Percentiles rank a stretch among this genome's conserved stretches.
phyloP scores from a whole-genome alignment of 228 moss, liverwort and hornwort species.

The Sphagnum fallax region DNA sequence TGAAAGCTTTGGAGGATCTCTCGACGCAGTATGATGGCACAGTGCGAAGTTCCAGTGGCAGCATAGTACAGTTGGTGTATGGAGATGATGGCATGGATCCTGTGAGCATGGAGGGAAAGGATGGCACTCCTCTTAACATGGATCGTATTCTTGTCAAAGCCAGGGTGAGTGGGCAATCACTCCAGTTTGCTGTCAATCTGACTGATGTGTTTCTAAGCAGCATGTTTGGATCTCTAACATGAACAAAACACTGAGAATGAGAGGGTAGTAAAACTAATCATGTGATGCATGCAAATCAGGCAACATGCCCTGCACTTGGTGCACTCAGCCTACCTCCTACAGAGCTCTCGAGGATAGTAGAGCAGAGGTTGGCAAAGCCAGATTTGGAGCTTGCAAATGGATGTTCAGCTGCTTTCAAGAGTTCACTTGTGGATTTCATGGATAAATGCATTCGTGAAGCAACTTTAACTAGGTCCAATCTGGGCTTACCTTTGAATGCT shows the following conservation, averaged over 20 bases:
- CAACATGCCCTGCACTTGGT: slow-evolving; percentile 71
- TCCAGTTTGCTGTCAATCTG: too few relatives aligned
- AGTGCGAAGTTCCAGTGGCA: slow-evolving; percentile 93
- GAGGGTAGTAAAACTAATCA: background rate
- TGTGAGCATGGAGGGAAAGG: slow-evolving; percentile 96
- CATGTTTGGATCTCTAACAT: background rate
- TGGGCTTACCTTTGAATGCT: slow-evolving; percentile 57
- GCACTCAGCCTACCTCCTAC: slow-evolving; percentile 33
- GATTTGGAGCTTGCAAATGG: slow-evolving; percentile 58
- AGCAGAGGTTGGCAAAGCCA: slow-evolving; percentile 56
- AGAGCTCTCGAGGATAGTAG: slow-evolving; percentile 43
- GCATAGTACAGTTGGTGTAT: slow-evolving; percentile 92
- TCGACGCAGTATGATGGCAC: slow-evolving; percentile 98
- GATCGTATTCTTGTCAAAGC: slow-evolving; percentile 81
- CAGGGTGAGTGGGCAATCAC: slow-evolving; percentile 31
- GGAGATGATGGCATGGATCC: slow-evolving; percentile 99
- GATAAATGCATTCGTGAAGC: slow-evolving; percentile 34
- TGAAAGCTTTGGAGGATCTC: slow-evolving; percentile 98
- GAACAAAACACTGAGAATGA: background rate
- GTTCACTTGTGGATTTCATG: slow-evolving; percentile 53
- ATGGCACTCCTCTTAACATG: slow-evolving; percentile 88
- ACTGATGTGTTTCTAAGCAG: too few relatives aligned
- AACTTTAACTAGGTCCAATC: slow-evolving; percentile 53
- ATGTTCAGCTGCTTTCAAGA: slow-evolving; percentile 67
- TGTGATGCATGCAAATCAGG: slow-evolving; percentile 36